Conservation (phyloP, 202 grass and related monocot species). For the Hordeum pubiflorum region DNA sequence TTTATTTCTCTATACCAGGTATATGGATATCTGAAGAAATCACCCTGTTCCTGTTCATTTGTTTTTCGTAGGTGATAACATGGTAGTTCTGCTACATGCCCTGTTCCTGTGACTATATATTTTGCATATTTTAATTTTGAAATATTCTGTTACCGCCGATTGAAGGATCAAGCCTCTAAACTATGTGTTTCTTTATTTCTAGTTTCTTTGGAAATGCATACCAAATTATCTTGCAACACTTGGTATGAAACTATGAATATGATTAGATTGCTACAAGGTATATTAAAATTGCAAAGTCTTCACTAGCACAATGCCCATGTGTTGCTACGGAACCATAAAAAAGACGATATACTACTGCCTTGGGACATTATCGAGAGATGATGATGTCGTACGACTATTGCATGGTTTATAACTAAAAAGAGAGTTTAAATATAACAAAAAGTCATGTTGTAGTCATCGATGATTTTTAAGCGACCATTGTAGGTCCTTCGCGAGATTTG, state of each 20-base stretch:
- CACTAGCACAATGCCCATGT: too few species aligned
- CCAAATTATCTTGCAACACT: neutral
- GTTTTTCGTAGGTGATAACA: neutral
- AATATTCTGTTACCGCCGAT: neutral
- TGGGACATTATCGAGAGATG: too few species aligned
- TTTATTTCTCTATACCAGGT: constrained; percentile 93
- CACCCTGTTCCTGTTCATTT: neutral
- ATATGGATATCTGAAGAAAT: constrained; percentile 5
- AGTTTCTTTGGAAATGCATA: neutral
- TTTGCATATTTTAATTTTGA: neutral
- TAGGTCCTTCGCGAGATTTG: too few species aligned
- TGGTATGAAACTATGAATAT: neutral
- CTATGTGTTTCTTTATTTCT: neutral
- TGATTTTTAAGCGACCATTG: too few species aligned
- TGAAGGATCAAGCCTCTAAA: neutral
- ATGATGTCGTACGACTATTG: too few species aligned
- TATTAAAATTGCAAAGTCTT: too few species aligned
- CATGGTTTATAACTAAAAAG: too few species aligned
- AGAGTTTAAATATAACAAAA: too few species aligned
- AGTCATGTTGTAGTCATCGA: too few species aligned
- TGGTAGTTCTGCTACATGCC: neutral
- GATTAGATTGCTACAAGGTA: neutral
- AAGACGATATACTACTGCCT: too few species aligned
- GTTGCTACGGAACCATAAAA: too few species aligned
- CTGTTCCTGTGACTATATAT: neutral